Evolutionary conservation across 208 protist species (phyloP), one percentile per base, ranked within the genome.

Genomic region (Willaertia magna): DNA sequence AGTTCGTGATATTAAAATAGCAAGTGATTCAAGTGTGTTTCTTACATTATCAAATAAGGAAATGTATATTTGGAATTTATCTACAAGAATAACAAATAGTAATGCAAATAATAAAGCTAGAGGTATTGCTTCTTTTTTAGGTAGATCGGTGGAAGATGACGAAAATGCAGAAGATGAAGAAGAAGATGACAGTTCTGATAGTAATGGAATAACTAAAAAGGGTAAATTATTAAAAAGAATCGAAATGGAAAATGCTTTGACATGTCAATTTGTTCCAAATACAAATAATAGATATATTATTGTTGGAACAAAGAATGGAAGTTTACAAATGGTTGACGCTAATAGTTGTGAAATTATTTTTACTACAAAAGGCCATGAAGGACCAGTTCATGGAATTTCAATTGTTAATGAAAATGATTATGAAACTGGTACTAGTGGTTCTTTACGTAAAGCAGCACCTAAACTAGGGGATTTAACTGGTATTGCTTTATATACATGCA

Each of bases 401-500:
- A 39, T 84, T 89, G 1, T 67, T 67, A 18, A 30, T n/a, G 3
- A 26, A 2, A 61, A 61, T 34, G 55, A 67, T 55, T 0, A 83
- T 22, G 22, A 49, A 34, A 18, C 14, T 39, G 78, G 78, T 55
- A 83, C 55, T 26, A 83, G 52, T 52, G n/a, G n/a, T n/a, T n/a
- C n/a, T n/a, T n/a, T n/a, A n/a, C n/a, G n/a, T n/a, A n/a, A n/a
- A n/a, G n/a, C n/a, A n/a, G n/a, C n/a, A n/a, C n/a, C n/a, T n/a
- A n/a, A n/a, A n/a, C n/a, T n/a, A n/a, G n/a, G n/a, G n/a, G 89
- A 91, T 59, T 47, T 59, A 39, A 55, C 79, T 9, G 90, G 91
- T n/a, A 39, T 94, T 3, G 88, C 88, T 18, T n/a, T n/a, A n/a
- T n/a, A n/a, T n/a, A 87, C 89, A 20, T 90, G 79, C 20, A 55